Conservation (phyloP, 495 filamentous ascomycete species). For the Amphirosellinia nigrospora region DNA sequence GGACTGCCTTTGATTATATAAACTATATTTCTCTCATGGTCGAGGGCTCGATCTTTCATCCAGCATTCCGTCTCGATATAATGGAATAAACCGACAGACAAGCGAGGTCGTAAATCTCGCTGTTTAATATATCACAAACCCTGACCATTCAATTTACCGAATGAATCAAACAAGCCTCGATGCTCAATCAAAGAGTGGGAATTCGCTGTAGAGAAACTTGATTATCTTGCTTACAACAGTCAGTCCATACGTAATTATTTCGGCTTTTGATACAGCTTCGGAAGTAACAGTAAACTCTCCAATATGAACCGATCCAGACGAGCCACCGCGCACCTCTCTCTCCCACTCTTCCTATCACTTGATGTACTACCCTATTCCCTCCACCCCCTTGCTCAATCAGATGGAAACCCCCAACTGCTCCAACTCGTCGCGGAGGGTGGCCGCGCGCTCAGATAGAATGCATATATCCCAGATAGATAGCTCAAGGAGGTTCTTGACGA, state of each 20-base stretch:
- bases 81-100: too few species aligned
- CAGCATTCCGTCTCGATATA: too few species aligned
- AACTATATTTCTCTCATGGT: too few species aligned
- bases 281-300: not conserved
- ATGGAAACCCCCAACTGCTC: not conserved
- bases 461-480: not conserved
- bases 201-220: not conserved
- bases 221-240: not conserved
- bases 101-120: too few species aligned
- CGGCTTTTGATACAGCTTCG: not conserved
- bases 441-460: not conserved
- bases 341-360: conserved; percentile 33
- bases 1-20: too few species aligned
- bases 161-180: not conserved
- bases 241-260: not conserved
- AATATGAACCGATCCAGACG: not conserved
- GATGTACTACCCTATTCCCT: too few species aligned
- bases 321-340: conserved; percentile 33
- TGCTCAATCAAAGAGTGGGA: not conserved
- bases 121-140: too few species aligned
- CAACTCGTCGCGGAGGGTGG: not conserved
- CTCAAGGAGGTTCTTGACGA: not conserved
- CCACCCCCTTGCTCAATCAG: not conserved
- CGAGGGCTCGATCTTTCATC: too few species aligned
- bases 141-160: not conserved